Evolutionary conservation across 2,329 filamentous ascomycete genomes (phyloP).

Genomic region (Onygena corvina): DNA sequence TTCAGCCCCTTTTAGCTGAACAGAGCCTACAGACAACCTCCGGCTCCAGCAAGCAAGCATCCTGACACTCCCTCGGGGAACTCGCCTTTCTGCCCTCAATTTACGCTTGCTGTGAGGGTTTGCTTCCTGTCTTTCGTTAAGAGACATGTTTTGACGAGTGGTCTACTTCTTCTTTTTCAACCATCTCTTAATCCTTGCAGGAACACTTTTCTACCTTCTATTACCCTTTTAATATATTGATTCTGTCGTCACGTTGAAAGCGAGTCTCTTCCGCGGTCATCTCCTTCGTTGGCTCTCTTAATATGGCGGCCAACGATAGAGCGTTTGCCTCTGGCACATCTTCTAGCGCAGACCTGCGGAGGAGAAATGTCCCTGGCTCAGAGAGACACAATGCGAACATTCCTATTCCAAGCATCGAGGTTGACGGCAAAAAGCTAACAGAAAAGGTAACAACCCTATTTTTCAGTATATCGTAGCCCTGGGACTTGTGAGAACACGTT

Average conservation of each 20-base stretch:
- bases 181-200: not conserved
- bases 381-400: constrained; percentile 20
- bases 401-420: constrained; percentile 16
- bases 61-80: not conserved
- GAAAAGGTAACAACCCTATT: constrained; percentile 22
- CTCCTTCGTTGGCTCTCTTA: constrained; percentile 9
- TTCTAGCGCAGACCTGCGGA: constrained; percentile 28
- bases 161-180: constrained; percentile 1
- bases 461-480: not conserved
- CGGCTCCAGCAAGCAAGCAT: not conserved
- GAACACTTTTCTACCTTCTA: not conserved
- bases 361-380: constrained; percentile 31
- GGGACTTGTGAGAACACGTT: not conserved
- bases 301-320: constrained; percentile 25
- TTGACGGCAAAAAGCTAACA: constrained; percentile 27
- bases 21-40: not conserved
- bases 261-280: not conserved
- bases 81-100: not conserved
- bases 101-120: constrained; percentile 5
- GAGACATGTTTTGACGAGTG: constrained; percentile 3
- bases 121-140: constrained; percentile 5
- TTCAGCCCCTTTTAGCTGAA: constrained; percentile 6
- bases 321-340: constrained; percentile 28
- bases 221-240: constrained; percentile 1
- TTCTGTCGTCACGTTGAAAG: not conserved